These are phyloP conservation scores for Kalaharituber pfeilii DNA, from an alignment of 2,329 filamentous ascomycete genomes.

Conservation along the genomic window DNA sequence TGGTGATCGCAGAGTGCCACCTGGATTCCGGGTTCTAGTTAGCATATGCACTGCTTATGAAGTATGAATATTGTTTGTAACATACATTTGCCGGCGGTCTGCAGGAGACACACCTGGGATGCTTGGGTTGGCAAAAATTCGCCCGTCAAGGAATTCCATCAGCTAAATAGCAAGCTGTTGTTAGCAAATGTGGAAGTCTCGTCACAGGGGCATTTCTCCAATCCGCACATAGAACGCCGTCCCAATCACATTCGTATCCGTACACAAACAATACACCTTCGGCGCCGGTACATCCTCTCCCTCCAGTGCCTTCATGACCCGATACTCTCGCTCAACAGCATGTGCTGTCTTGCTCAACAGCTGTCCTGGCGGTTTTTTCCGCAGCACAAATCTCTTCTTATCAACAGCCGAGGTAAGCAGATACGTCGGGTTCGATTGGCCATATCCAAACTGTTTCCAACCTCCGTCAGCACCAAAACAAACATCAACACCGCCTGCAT, in stretches of 20 bases:
- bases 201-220: no score
- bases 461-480: not conserved
- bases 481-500: slow-evolving; percentile 3
- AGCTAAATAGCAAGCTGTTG: slow-evolving; percentile 32
- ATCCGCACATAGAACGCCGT: slow-evolving; percentile 65
- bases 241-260: slow-evolving; percentile 61
- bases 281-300: slow-evolving; percentile 73
- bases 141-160: slow-evolving; percentile 87
- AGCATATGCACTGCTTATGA: not conserved
- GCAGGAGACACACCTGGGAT: slow-evolving; percentile 53
- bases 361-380: slow-evolving; percentile 94
- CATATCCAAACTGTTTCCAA: slow-evolving; percentile 80
- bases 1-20: slow-evolving; percentile 69
- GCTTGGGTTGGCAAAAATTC: slow-evolving; percentile 77
- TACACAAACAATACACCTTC: slow-evolving; percentile 65
- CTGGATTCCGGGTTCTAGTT: slow-evolving; percentile 28
- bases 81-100: slow-evolving; percentile 51
- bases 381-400: slow-evolving; percentile 57
- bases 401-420: slow-evolving; percentile 59
- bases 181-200: no score
- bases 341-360: slow-evolving; percentile 87
- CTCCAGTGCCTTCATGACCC: slow-evolving; percentile 68
- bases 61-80: not conserved
- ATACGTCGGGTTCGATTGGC: slow-evolving; percentile 95
- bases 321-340: slow-evolving; percentile 89